Conservation (phyloP, 2,329 filamentous ascomycete species). For the Trichoderma atrobrunneum region DNA sequence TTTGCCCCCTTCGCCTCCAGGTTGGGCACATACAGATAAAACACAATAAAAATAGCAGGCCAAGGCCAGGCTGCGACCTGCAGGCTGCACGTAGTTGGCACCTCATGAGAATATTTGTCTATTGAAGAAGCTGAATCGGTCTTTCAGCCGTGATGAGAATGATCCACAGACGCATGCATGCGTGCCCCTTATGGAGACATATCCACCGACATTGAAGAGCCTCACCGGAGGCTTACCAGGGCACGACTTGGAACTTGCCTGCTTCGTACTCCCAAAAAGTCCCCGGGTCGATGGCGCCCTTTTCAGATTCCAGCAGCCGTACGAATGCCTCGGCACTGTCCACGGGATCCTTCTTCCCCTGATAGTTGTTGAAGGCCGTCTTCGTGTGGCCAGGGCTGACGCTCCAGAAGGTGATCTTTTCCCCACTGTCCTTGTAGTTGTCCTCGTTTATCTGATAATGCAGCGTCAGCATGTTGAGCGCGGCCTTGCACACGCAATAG, state of each 20-base stretch:
- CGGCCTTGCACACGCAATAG: conserved; percentile 23
- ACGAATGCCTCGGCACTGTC: conserved; percentile 14
- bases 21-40: neutral
- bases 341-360: conserved; percentile 13
- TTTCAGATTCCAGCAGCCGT: conserved; percentile 10
- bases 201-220: neutral
- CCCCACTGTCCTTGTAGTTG: neutral
- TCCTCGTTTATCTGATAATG: conserved; percentile 20
- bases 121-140: neutral
- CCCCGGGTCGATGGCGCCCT: neutral
- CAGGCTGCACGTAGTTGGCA: neutral
- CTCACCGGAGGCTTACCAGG: conserved; percentile 1
- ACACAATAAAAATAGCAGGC: neutral
- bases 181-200: neutral
- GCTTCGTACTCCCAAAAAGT: conserved; percentile 17
- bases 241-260: neutral
- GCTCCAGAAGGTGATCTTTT: conserved; percentile 22
- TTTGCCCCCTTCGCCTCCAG: neutral
- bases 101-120: neutral
- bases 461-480: conserved; percentile 25
- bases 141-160: neutral
- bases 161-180: neutral
- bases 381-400: conserved; percentile 23
- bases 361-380: conserved; percentile 24
- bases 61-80: neutral